Evolutionary conservation across 208 protist species (phyloP).

Genomic region (Leishmania braziliensis): DNA sequence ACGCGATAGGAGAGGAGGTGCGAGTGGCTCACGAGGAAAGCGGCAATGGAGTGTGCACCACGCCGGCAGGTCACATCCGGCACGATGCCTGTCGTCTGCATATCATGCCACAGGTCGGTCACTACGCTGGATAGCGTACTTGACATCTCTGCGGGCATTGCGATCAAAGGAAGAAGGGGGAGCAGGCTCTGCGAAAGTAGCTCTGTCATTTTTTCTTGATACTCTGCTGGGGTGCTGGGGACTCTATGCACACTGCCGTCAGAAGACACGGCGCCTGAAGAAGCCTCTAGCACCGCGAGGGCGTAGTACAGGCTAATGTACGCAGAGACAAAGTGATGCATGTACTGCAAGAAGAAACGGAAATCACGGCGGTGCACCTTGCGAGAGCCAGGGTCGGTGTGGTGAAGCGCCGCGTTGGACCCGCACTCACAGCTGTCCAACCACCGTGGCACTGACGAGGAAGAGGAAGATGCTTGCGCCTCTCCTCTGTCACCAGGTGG

Average conservation of each 20-base stretch:
- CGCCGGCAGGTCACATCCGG: conserved; percentile 15
- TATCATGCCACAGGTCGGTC: conserved; percentile 17
- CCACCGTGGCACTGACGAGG: conserved; percentile 11
- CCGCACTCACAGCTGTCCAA: conserved; percentile 17
- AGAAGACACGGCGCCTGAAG: conserved; percentile 9
- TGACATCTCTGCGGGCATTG: conserved; percentile 16
- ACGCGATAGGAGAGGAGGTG: conserved; percentile 20
- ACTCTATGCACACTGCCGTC: not conserved
- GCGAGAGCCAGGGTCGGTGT: conserved; percentile 36
- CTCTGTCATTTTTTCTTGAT: conserved; percentile 19
- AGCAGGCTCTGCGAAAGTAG: conserved; percentile 24
- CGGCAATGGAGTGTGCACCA: conserved; percentile 24
- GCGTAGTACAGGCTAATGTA: conserved; percentile 40
- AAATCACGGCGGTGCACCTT: conserved; percentile 56
- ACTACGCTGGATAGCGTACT: conserved; percentile 15
- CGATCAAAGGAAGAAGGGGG: conserved; percentile 11
- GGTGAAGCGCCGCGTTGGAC: conserved; percentile 38
- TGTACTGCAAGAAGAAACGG: conserved; percentile 52
- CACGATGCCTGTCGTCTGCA: conserved; percentile 25
- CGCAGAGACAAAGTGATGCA: conserved; percentile 51
- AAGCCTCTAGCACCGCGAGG: conserved; percentile 30
- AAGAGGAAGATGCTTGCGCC: not conserved
- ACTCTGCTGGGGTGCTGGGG: conserved; percentile 11
- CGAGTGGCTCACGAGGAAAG: conserved; percentile 20
- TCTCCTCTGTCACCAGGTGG: not conserved